These are phyloP conservation scores for Epichloe aotearoae DNA, from an alignment of 2,329 filamentous ascomycete species.

Conservation along the genomic window DNA sequence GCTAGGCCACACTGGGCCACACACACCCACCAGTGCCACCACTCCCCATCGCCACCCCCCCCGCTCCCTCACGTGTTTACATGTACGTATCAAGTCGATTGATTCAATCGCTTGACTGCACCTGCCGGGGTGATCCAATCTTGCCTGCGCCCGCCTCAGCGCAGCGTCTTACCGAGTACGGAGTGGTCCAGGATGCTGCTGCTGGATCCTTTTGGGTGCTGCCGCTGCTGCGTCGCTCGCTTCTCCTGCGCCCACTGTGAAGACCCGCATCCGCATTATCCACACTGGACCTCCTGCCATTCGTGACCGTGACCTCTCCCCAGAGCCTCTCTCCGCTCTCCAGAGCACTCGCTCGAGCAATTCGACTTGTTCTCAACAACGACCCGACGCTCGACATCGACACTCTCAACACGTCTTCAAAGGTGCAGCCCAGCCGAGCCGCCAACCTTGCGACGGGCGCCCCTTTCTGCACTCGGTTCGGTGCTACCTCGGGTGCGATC, in stretches of 20 bases:
- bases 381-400: not conserved
- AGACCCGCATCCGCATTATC: conserved; percentile 2
- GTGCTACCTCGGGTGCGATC: conserved; percentile 1
- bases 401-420: not conserved
- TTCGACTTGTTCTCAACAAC: not conserved
- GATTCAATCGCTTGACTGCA: too few relatives aligned
- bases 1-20: not conserved
- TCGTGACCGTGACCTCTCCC: not conserved
- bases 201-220: not conserved
- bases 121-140: not conserved
- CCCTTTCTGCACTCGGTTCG: not conserved
- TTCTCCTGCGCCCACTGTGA: not conserved
- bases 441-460: not conserved
- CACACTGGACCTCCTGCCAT: conserved; percentile 3
- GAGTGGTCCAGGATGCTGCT: not conserved
- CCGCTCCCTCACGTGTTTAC: not conserved
- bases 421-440: not conserved
- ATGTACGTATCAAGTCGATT: too few relatives aligned
- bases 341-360: not conserved
- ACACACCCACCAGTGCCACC: not conserved
- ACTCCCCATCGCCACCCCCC: not conserved
- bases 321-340: not conserved
- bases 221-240: too few relatives aligned
- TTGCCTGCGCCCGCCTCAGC: too few relatives aligned
- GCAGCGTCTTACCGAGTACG: too few relatives aligned